Evolutionary conservation across 1,284 basidiomycete species (phyloP), one percentile per base, ranked within the genome.

Genomic region (Mycena sp.): DNA sequence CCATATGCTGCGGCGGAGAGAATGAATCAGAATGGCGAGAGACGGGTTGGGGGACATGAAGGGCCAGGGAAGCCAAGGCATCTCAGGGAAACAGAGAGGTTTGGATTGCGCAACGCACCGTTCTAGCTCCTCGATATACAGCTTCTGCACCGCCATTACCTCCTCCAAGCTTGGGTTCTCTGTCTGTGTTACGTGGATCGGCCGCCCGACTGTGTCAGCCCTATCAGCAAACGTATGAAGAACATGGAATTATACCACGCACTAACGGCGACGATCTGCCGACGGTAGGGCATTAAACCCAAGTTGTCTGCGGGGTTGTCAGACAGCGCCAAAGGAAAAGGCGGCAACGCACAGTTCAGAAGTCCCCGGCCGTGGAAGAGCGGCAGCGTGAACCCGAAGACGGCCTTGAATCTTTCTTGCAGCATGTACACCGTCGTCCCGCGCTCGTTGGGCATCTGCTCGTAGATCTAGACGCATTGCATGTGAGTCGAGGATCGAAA

Each of bases 361-460:
- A 99, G 78, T 5, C 95, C 94, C 67, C 95, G 83, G 4, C 96
- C 96, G 76, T 97, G 95, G 78, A 98, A 97, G 43, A 97, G 77
- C 23, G 97, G 97, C n/a, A 99, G 79, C 0, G 97, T 99, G 74
- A 99, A 99, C 0, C 97, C 98, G 72, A 99, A 98, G 40, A 94
- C 76, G 51, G 83, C 85, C 76, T 98, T 95, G 76, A 99, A 98
- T 70, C 88, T 88, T 76, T 94, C 94, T 77, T 99, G 96, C 10
- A 98, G 72, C 23, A 82, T 85, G 78, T 95, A 93, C 35, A 99
- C 79, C n/a, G 88, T 89, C 0, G 96, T 98, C 0, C 96, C 96
- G 70, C 91, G 91, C 71, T 95, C 89, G 74, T 98, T 99, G 1
- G 95, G 90, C 86, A 99, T 91, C 81, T 99, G 97, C 68, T 96